A percentile compares a stretch with the other conserved stretches of the same genome.
Conservation (phyloP, 2,329 filamentous ascomycete species). For the Aspergillus eucalypticola region DNA sequence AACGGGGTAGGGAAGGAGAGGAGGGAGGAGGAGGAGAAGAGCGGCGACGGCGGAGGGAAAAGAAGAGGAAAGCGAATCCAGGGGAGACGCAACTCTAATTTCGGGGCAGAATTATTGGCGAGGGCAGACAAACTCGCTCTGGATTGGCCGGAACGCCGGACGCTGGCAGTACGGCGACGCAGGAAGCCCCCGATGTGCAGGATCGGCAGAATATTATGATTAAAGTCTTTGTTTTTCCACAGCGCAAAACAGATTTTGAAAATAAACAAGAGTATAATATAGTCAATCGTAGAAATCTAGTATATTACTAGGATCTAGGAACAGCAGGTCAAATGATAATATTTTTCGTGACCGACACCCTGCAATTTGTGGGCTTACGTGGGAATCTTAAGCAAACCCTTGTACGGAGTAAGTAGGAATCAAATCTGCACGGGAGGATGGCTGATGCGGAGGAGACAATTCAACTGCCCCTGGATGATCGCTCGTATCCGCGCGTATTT, state of each 20-base stretch:
- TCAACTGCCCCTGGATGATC: not conserved
- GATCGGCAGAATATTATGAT: not conserved
- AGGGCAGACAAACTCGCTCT: conserved; percentile 1
- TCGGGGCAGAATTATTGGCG: conserved; percentile 7
- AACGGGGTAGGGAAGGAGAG: conserved; percentile 14
- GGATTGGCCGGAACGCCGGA: conserved; percentile 1
- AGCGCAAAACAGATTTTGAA: too few relatives aligned
- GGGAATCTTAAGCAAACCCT: too few relatives aligned
- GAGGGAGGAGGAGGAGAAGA: conserved; percentile 8
- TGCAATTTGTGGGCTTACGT: too few relatives aligned
- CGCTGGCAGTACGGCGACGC: not conserved
- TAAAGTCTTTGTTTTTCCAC: not conserved
- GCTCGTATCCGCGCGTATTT: conserved; percentile 2
- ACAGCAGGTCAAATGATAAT: too few relatives aligned
- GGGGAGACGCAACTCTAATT: conserved; percentile 12
- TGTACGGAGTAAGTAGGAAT: too few relatives aligned
- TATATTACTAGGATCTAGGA: too few relatives aligned
- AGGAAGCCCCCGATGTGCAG: not conserved
- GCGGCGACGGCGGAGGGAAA: conserved; percentile 8
- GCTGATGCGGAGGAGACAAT: not conserved
- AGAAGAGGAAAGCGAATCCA: conserved; percentile 9
- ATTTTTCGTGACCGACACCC: too few relatives aligned
- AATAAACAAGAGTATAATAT: too few relatives aligned
- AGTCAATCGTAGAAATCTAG: too few relatives aligned
- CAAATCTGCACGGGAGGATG: too few relatives aligned